These are phyloP conservation scores for Trichoderma sp. DNA, from an alignment of 2,329 filamentous ascomycete species.

Conservation along the genomic window DNA sequence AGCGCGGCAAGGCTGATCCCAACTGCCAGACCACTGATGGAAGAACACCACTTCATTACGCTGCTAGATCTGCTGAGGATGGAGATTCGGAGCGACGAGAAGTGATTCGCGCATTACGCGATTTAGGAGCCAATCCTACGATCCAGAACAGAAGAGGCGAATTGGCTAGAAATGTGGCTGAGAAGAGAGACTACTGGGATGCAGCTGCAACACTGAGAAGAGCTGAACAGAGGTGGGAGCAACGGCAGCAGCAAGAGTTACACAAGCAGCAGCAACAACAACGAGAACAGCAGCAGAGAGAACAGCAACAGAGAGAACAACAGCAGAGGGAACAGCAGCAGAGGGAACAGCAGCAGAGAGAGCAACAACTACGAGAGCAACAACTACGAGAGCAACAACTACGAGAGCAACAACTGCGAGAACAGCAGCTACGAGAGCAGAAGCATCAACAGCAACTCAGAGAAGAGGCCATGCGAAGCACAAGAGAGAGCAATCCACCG, in stretches of 20 bases:
- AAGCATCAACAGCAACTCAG: neutral
- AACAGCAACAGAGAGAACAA: conserved; percentile 10
- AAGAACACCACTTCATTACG: conserved; percentile 34
- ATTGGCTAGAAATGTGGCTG: conserved; percentile 32
- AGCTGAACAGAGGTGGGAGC: conserved; percentile 35
- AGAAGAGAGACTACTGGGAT: conserved; percentile 34
- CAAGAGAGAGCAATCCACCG: neutral
- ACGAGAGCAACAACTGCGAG: neutral
- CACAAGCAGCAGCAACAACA: neutral
- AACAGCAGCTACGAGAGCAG: neutral
- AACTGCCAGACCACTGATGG: conserved; percentile 31
- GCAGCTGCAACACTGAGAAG: conserved; percentile 33
- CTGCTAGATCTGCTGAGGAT: conserved; percentile 30
- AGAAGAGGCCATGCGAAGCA: neutral
- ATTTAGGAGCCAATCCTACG: conserved; percentile 32
- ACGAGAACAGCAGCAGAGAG: neutral
- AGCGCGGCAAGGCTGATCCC: conserved; percentile 30
- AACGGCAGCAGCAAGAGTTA: conserved; percentile 27
- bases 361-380: conserved; percentile 19
- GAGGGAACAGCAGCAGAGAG: conserved; percentile 22
- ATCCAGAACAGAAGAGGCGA: conserved; percentile 28
- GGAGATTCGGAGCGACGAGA: conserved; percentile 33
- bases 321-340: neutral
- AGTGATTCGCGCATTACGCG: conserved; percentile 30
- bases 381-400: conserved; percentile 21